Percentiles rank a stretch among this genome's conserved stretches.
Conservation (phyloP, 495 filamentous ascomycete species). For the Lichenothelia convexa region DNA sequence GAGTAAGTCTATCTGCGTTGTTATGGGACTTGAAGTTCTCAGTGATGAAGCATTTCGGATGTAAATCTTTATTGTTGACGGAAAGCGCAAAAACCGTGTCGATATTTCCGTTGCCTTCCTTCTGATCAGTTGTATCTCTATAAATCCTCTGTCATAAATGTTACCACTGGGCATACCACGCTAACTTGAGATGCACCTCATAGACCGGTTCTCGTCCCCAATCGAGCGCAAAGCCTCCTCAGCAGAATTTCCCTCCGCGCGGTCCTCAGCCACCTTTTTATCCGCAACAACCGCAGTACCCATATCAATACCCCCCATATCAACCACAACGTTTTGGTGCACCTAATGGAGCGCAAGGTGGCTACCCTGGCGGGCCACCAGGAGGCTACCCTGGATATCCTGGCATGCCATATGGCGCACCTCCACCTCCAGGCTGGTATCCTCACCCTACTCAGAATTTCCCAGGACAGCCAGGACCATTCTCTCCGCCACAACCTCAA, state of each 20-base stretch:
- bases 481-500: slow-evolving; percentile 13
- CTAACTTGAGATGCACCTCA: too few relatives aligned
- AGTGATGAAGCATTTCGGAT: slow-evolving; percentile 80
- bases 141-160: too few relatives aligned
- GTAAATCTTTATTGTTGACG: slow-evolving; percentile 52
- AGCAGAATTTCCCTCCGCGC: slow-evolving; percentile 22
- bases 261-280: slow-evolving; percentile 12
- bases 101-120: slow-evolving; percentile 99
- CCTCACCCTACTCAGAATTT: slow-evolving; percentile 64
- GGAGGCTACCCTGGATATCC: slow-evolving; percentile 30
- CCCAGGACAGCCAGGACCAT: slow-evolving; percentile 29
- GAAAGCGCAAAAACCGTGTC: slow-evolving; percentile 89
- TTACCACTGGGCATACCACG: too few relatives aligned
- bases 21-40: too few relatives aligned
- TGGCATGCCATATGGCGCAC: slow-evolving; percentile 42
- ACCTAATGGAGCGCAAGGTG: slow-evolving; percentile 34
- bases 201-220: slow-evolving; percentile 4
- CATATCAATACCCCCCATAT: slow-evolving; percentile 23
- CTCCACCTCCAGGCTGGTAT: slow-evolving; percentile 64
- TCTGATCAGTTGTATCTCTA: slow-evolving; percentile 47
- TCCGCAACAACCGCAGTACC: slow-evolving; percentile 25
- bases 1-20: too few relatives aligned
- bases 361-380: slow-evolving; percentile 43
- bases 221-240: slow-evolving; percentile 22
- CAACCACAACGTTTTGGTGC: slow-evolving; percentile 19